Conservation (phyloP, 78 protist species). For the Mastigamoeba balamuthi region DNA sequence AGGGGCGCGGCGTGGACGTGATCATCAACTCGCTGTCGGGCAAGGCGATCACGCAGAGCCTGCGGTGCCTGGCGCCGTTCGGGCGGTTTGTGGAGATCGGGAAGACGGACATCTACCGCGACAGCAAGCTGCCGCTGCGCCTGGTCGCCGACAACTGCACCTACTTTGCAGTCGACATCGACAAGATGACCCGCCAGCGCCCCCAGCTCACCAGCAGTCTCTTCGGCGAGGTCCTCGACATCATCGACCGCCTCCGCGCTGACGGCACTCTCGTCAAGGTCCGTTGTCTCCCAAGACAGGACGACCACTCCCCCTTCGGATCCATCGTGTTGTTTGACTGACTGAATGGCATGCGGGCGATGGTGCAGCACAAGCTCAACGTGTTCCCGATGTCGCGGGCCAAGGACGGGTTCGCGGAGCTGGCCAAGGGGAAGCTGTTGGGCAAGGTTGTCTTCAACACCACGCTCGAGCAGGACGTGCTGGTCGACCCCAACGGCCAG, state of each 20-base stretch:
- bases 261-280: no score
- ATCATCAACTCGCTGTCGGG: constrained; percentile 47
- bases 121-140: constrained; percentile 1
- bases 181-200: constrained; percentile 17
- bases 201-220: no score
- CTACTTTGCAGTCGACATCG: constrained; percentile 29
- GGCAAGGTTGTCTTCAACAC: no score
- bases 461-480: background rate
- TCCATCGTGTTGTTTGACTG: background rate
- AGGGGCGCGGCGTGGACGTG: constrained; percentile 61
- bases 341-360: no score
- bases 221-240: no score
- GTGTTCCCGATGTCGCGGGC: no score
- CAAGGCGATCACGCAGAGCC: constrained; percentile 6
- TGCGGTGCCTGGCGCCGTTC: constrained; percentile 1
- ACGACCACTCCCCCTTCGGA: no score
- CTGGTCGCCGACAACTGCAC: constrained; percentile 27
- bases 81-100: constrained; percentile 54
- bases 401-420: no score
- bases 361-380: no score
- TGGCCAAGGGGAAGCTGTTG: no score
- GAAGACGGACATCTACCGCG: constrained; percentile 32
- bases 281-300: no score
- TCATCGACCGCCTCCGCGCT: no score
- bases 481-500: background rate